Conservation (phyloP, 768 basidiomycete species). For the Kwoniella sp. region DNA sequence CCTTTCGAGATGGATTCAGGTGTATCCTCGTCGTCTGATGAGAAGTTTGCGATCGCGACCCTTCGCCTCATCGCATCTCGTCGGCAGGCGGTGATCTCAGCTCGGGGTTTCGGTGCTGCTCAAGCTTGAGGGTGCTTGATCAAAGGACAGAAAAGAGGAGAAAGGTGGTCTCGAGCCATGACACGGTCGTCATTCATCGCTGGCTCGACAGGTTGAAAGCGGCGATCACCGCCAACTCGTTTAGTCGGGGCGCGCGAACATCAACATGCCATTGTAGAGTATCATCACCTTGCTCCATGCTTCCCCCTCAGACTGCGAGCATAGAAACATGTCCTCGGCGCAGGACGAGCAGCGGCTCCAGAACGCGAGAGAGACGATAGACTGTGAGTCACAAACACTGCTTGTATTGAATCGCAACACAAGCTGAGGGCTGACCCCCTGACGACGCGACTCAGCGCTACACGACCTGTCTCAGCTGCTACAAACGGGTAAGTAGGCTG, state of each 20-base stretch:
- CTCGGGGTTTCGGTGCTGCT: too few relatives aligned
- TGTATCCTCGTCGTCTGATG: neutral
- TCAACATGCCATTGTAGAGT: neutral
- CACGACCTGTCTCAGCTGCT: slow-evolving; percentile 82
- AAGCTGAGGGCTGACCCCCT: too few relatives aligned
- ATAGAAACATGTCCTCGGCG: slow-evolving; percentile 33
- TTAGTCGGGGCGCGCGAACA: neutral
- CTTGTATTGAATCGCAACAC: too few relatives aligned
- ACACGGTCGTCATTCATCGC: too few relatives aligned
- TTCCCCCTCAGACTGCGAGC: neutral
- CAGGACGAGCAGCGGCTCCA: slow-evolving; percentile 34
- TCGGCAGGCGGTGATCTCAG: too few relatives aligned
- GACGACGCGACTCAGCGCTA: too few relatives aligned
- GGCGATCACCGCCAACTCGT: slow-evolving; percentile 4
- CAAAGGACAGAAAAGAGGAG: too few relatives aligned
- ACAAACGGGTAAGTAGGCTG: slow-evolving; percentile 57
- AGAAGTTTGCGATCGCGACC: too few relatives aligned
- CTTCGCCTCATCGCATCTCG: too few relatives aligned
- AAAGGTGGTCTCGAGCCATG: too few relatives aligned
- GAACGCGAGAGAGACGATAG: slow-evolving; percentile 45
- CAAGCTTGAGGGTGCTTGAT: too few relatives aligned
- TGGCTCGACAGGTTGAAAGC: too few relatives aligned
- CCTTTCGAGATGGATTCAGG: neutral
- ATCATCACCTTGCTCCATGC: neutral
- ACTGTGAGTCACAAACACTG: slow-evolving; percentile 38